Percentiles rank a stretch among this genome's conserved stretches.
These are phyloP conservation scores for Crithidia acanthocephali DNA, from an alignment of 208 protist genomes.

Conservation along the genomic window DNA sequence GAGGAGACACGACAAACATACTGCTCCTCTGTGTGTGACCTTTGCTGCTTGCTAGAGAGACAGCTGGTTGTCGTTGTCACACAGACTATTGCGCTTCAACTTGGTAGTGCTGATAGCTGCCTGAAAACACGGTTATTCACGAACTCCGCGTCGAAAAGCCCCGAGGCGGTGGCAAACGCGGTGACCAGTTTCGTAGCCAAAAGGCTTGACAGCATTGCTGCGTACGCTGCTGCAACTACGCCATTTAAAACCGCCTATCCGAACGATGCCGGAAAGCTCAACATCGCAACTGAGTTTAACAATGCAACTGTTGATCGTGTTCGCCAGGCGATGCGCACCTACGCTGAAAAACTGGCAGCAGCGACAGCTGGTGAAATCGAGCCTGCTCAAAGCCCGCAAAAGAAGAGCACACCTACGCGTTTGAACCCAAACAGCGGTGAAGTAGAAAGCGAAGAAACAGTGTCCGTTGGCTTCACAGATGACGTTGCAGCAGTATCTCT, in stretches of 20 bases:
- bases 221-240: not conserved
- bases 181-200: not conserved
- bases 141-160: not conserved
- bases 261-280: not conserved
- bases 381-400: not conserved
- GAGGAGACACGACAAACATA: not conserved
- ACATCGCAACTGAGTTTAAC: not conserved
- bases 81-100: not conserved
- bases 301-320: not conserved
- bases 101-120: not conserved
- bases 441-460: no score
- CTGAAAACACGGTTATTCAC: not conserved
- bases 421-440: not conserved
- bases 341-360: constrained; percentile 14
- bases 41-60: constrained; percentile 14
- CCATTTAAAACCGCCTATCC: not conserved
- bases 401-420: not conserved
- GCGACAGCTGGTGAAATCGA: not conserved
- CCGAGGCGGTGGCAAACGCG: not conserved
- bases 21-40: constrained; percentile 9
- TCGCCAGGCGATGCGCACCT: not conserved
- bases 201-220: constrained; percentile 3
- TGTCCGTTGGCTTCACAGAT: not conserved
- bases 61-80: constrained; percentile 13
- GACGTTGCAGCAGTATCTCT: not conserved